Evolutionary conservation across 495 filamentous ascomycete genomes (phyloP).

Genomic region (Talaromyces wortmannii): DNA sequence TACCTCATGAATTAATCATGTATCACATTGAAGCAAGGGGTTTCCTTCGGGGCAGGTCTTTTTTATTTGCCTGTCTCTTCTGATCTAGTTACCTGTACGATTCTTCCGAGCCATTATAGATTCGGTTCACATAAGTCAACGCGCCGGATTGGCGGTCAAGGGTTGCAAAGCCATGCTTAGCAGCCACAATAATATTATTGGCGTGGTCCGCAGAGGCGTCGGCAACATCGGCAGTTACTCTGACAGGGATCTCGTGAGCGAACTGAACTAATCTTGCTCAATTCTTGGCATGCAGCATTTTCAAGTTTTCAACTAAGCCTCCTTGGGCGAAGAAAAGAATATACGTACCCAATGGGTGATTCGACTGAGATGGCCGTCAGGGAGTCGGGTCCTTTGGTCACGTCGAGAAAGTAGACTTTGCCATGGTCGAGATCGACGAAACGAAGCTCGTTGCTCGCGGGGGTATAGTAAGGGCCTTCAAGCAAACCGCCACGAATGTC

Average conservation of each 20-base stretch:
- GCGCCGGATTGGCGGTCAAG: constrained; percentile 61
- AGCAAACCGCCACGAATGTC: constrained; percentile 66
- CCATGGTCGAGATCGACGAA: constrained; percentile 86
- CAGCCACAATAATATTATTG: constrained; percentile 63
- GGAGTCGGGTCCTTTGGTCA: constrained; percentile 56
- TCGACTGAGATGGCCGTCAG: constrained; percentile 62
- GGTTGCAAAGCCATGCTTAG: constrained; percentile 74
- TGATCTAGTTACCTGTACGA: constrained; percentile 32
- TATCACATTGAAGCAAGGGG: not conserved
- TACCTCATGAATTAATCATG: constrained; percentile 12
- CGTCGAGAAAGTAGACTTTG: constrained; percentile 65
- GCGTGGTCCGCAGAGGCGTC: constrained; percentile 54
- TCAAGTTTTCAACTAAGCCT: not conserved
- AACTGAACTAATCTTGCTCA: too few relatives aligned
- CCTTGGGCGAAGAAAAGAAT: not conserved
- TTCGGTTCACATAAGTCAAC: constrained; percentile 52
- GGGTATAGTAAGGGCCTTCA: constrained; percentile 79
- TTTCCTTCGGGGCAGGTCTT: not conserved
- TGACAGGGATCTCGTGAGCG: constrained; percentile 10
- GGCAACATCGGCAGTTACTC: constrained; percentile 73
- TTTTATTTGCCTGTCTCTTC: too few relatives aligned
- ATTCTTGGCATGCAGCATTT: too few relatives aligned
- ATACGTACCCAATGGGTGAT: constrained; percentile 49
- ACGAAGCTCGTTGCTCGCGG: constrained; percentile 60
- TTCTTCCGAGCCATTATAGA: constrained; percentile 39